Percentiles rank a stretch among this genome's conserved stretches.
phyloP scores from a whole-genome alignment of 169 alveolate species.

The Eimeria maxima region DNA sequence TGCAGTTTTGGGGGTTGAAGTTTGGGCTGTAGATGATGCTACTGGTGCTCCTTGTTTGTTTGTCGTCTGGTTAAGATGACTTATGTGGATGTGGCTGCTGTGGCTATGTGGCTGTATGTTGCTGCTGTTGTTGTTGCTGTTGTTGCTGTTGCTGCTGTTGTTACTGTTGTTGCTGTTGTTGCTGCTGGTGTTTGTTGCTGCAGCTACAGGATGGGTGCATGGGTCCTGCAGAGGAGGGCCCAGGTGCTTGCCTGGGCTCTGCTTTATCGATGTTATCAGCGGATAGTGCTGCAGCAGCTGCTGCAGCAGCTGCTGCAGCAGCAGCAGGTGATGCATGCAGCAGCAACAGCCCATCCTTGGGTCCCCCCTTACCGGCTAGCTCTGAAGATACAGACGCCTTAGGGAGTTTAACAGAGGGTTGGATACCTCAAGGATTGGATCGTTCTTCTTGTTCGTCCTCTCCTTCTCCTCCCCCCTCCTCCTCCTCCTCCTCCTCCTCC shows the following conservation, averaged over 20 bases:
- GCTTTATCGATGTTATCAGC: not conserved
- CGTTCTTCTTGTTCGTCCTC: not conserved
- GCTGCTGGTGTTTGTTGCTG: conserved; percentile 6
- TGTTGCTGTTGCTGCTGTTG: not conserved
- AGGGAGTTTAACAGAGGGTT: not conserved
- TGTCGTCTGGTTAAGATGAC: not conserved
- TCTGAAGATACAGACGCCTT: not conserved
- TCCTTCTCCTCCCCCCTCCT: not conserved
- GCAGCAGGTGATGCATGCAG: not conserved
- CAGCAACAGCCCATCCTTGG: not conserved
- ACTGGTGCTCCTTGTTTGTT: not conserved
- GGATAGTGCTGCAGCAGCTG: not conserved
- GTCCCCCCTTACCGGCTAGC: not conserved
- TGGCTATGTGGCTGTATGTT: too few species aligned
- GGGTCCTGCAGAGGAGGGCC: not conserved
- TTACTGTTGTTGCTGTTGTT: conserved; percentile 8
- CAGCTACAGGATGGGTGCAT: conserved; percentile 23
- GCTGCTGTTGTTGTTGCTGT: conserved; percentile 34
- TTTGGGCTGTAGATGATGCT: not conserved
- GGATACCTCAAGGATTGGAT: not conserved
- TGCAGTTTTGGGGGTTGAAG: not conserved
- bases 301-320: not conserved
- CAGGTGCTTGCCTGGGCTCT: not conserved
- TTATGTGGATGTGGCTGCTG: too few species aligned
- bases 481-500: not conserved